A percentile compares a stretch with the other conserved stretches of the same genome.
Conservation (phyloP, 495 filamentous ascomycete species). For the Trichoderma reesei region DNA sequence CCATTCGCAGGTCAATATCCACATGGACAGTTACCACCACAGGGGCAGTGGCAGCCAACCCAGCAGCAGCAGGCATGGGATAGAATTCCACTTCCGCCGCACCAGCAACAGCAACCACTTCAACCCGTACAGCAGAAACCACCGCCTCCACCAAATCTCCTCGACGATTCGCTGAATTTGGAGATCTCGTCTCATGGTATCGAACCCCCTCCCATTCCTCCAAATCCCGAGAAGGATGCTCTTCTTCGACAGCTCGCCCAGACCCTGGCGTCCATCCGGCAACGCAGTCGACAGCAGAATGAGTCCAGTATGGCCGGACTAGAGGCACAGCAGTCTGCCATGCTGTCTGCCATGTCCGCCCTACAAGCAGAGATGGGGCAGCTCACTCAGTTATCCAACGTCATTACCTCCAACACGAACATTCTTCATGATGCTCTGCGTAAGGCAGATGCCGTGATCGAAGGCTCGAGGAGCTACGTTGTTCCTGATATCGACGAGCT, state of each 20-base stretch:
- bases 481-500: constrained; percentile 67
- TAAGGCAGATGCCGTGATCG: constrained; percentile 71
- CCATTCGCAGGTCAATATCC: background rate
- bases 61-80: constrained; percentile 23
- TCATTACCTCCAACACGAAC: constrained; percentile 65
- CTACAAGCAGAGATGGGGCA: constrained; percentile 63
- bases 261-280: constrained; percentile 55
- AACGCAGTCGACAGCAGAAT: constrained; percentile 53
- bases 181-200: constrained; percentile 46
- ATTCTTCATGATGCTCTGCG: constrained; percentile 67
- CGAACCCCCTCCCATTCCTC: constrained; percentile 74
- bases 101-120: constrained; percentile 19
- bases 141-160: constrained; percentile 56
- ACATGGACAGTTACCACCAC: constrained; percentile 6
- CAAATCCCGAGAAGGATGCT: constrained; percentile 92
- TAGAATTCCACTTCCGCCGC: constrained; percentile 18
- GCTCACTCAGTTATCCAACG: constrained; percentile 55
- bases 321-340: constrained; percentile 66
- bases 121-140: constrained; percentile 30
- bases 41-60: constrained; percentile 19
- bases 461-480: constrained; percentile 44
- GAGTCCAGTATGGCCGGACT: constrained; percentile 62
- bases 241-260: constrained; percentile 68
- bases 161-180: constrained; percentile 55
- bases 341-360: constrained; percentile 52